A percentile compares a stretch with the other conserved stretches of the same genome.
These are phyloP conservation scores for Euphorbia celastroides DNA, from an alignment of 441 rosid genomes.

Conservation along the genomic window DNA sequence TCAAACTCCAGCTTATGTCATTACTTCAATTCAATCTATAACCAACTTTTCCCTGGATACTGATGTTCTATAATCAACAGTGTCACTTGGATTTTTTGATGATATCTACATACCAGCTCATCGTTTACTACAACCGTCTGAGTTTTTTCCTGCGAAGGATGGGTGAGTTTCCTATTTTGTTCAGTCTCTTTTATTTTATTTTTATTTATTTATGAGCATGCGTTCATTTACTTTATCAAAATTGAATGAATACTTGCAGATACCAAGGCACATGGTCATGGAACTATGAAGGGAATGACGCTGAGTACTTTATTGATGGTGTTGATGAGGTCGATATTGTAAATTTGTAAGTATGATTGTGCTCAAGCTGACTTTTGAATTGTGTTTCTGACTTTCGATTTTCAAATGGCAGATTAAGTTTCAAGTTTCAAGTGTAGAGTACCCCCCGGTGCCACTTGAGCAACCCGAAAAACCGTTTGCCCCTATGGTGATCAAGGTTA, in stretches of 20 bases:
- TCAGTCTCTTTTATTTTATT: slow-evolving; percentile 1
- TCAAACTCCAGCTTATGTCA: too few relatives aligned
- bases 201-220: not conserved
- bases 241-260: slow-evolving; percentile 32
- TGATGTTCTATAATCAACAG: slow-evolving; percentile 40
- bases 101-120: slow-evolving; percentile 65
- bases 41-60: not conserved
- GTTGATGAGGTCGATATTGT: slow-evolving; percentile 42
- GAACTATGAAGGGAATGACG: slow-evolving; percentile 26
- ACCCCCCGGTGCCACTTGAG: slow-evolving; percentile 65
- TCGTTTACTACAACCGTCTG: slow-evolving; percentile 52
- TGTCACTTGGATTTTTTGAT: slow-evolving; percentile 91
- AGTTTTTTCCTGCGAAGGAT: slow-evolving; percentile 34
- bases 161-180: slow-evolving; percentile 32
- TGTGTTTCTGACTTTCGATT: slow-evolving; percentile 13
- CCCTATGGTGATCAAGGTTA: slow-evolving; percentile 77
- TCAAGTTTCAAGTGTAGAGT: slow-evolving; percentile 51
- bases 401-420: slow-evolving; percentile 58
- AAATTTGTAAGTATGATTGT: not conserved
- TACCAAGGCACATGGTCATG: slow-evolving; percentile 69
- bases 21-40: not conserved
- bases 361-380: not conserved
- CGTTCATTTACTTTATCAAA: too few relatives aligned
- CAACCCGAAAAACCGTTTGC: slow-evolving; percentile 74
- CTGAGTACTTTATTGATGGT: slow-evolving; percentile 47